Evolutionary conservation across 345 rosid species (phyloP), one percentile per base, ranked within the genome.

Genomic region (Erysimum cheiranthoides): DNA sequence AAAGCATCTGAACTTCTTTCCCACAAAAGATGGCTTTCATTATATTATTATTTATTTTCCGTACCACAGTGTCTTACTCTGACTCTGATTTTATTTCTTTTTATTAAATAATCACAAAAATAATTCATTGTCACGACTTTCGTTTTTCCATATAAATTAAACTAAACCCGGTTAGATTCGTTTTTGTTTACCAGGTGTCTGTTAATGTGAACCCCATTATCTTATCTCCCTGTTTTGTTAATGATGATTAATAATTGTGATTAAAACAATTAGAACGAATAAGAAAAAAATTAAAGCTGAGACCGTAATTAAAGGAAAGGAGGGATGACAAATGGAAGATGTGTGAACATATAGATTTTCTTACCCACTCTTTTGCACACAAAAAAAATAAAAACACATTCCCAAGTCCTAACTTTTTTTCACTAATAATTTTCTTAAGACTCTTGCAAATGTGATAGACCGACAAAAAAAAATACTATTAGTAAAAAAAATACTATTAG

Each of bases 21-120:
- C 81, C 73, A 78, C 67, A 78, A 78, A 71, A 66, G 59, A 71
- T 71, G 81, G 77, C 68, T 71, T 73, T 78, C 46, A 25, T 66
- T 39, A 63, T 43, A 45, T 56, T 43, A 45, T 56, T 63, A 70
- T 77, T 64, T 62, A 45, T 57, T 77, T 65, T 71, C 67, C 66
- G 77, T 65, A 71, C 81, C 66, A 64, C 68, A 77, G 66, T 77
- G 76, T 77, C 76, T 71, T 71, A 78, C 73, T 73, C 77, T 66
- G 73, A 66, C 73, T 78, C 73, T 78, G 47, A 60, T 39, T 32
- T 57, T 12, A 31, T 27, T 66, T 73, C n/a, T 51, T 78, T 51
- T 60, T 5, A 21, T 71, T 77, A 47, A 63, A 54, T 10, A 63
- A 46, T 45, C 45, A 46, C 60, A 39, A 30, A 28, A 64, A 65